Conservation (phyloP, 129 eudicot species). For the Escallonia herrerae region DNA sequence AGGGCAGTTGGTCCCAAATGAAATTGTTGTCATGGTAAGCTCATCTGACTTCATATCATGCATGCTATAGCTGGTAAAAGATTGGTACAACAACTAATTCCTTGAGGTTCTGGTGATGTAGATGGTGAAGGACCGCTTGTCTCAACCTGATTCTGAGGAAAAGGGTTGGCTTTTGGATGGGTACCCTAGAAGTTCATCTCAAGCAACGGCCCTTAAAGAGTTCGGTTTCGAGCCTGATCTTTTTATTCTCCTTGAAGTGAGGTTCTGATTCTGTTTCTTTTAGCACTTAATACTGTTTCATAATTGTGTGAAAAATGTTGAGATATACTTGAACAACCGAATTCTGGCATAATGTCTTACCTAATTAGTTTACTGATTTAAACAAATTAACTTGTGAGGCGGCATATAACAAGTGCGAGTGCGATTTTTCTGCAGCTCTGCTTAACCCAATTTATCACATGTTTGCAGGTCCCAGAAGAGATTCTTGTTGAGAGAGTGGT, state of each 20-base stretch:
- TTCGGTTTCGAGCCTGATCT: slow-evolving; percentile 80
- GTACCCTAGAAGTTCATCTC: slow-evolving; percentile 89
- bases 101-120: slow-evolving; percentile 21
- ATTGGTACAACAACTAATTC: slow-evolving; percentile 5
- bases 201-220: slow-evolving; percentile 74
- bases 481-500: slow-evolving; percentile 92
- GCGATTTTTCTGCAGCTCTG: background rate
- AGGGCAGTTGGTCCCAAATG: slow-evolving; percentile 85
- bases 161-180: slow-evolving; percentile 99
- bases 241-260: slow-evolving; percentile 89
- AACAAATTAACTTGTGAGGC: no score
- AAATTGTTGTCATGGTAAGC: slow-evolving; percentile 83
- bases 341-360: no score
- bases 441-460: background rate
- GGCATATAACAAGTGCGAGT: no score
- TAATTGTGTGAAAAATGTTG: no score
- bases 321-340: no score
- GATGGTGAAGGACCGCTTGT: slow-evolving; percentile 93
- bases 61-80: background rate
- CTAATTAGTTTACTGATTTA: no score
- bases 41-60: background rate
- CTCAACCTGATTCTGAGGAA: slow-evolving; percentile 63
- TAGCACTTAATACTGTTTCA: slow-evolving; percentile 1
- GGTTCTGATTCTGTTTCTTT: slow-evolving; percentile 26
- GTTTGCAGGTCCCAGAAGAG: slow-evolving; percentile 78